Base-by-base conservation (phyloP, 225 moss, liverwort and hornwort genomes). In the Sphagnum tenellum region DNA sequence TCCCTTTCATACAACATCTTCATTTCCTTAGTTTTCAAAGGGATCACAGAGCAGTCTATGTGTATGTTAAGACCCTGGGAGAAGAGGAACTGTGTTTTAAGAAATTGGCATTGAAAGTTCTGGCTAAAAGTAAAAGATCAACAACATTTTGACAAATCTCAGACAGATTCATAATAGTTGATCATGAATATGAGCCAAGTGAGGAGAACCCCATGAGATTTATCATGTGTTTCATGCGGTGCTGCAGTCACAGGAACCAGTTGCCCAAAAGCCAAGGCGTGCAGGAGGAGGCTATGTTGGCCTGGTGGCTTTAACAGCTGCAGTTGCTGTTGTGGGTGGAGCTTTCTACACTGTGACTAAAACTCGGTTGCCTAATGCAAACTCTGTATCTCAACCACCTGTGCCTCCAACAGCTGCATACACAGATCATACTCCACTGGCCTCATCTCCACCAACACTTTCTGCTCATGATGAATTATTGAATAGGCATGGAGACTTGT, bases 401-500 rank as follows among this genome's bases (percentile, higher is more conserved):
- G 7, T 62, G 8, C 76, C 79, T n/a, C 13, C 58, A 44, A 45
- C 68, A 61, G 47, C 65, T 59, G 46, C 47, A 56, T 50, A 60
- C 44, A 57, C 71, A 48, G 62, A 76, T 50, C 47, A 4, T 12
- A 45, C 12, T 10, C 46, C 74, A 47, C 75, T 29, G 29, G 29
- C 77, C 53, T 56, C 79, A 48, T 45, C 71, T 65, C 77, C 79
- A 61, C 69, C 74, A 48, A 63, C 47, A 29, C 51, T 77, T 47
- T 86, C 91, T 50, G 82, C 86, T 2, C 87, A 87, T 46, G 89
- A 89, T 61, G 89, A 83, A 67, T 70, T 94, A 63, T 60, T 72
- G n/a, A 70, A 80, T 59, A 80, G 86, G 70, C 46, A 88, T 44
- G 71, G 74, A 5, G 50, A 8, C 8, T 56, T 94, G 71, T 77